Conservation (phyloP, 2,329 filamentous ascomycete genomes). For the Coccinonectria pachysandricola region DNA sequence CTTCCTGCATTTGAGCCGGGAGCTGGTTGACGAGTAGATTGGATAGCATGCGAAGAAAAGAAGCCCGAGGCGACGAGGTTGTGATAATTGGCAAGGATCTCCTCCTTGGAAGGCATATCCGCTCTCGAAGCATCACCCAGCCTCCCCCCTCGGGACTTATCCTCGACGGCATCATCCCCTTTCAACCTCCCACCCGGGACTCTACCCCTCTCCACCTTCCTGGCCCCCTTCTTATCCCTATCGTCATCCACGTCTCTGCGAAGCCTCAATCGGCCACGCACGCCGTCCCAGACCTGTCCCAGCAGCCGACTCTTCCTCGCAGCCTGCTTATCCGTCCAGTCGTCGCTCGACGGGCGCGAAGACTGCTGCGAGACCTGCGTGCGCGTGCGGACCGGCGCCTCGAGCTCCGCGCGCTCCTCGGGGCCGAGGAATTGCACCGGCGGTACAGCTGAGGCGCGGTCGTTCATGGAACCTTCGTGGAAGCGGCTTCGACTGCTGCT, state of each 20-base stretch:
- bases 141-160: conserved; percentile 3
- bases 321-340: conserved; percentile 22
- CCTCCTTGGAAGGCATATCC: conserved; percentile 31
- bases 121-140: conserved; percentile 5
- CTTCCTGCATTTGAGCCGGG: no score
- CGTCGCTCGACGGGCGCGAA: conserved; percentile 17
- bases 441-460: conserved; percentile 61
- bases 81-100: conserved; percentile 46
- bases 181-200: no score
- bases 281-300: conserved; percentile 29
- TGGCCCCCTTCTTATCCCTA: conserved; percentile 11
- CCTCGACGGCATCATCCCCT: conserved; percentile 1
- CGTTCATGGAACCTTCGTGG: conserved; percentile 79
- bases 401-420: conserved; percentile 22
- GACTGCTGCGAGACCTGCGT: no score
- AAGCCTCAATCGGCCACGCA: conserved; percentile 23
- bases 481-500: conserved; percentile 37
- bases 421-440: conserved; percentile 54
- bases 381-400: conserved; percentile 13
- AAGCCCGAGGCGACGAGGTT: conserved; percentile 47
- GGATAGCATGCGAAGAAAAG: conserved; percentile 48
- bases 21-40: conserved; percentile 39
- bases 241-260: conserved; percentile 17
- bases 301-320: conserved; percentile 23
- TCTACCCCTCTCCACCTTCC: conserved; percentile 15